Conservation (phyloP, 495 filamentous ascomycete species). For the Penicillium cinerascens region DNA sequence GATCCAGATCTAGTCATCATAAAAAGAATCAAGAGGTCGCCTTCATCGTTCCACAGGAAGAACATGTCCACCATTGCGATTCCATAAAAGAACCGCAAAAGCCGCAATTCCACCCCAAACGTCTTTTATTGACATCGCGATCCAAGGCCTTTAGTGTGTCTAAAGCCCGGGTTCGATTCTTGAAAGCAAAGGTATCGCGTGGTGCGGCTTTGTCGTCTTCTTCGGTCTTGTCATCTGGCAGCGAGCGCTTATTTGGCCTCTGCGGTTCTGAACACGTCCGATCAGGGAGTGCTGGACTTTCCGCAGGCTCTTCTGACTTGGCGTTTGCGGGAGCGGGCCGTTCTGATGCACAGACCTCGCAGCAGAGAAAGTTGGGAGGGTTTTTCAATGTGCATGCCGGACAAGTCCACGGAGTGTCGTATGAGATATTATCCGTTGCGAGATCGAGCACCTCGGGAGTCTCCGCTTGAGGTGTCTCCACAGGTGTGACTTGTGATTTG, state of each 20-base stretch:
- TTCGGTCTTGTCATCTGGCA: slow-evolving; percentile 3
- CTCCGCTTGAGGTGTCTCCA: slow-evolving; percentile 4
- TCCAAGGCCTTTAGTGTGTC: slow-evolving; percentile 38
- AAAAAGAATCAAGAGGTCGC: slow-evolving; percentile 39
- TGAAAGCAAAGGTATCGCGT: slow-evolving; percentile 26
- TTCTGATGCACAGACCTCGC: slow-evolving; percentile 74
- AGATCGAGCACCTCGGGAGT: slow-evolving; percentile 8
- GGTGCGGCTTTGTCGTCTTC: slow-evolving; percentile 12
- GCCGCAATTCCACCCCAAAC: slow-evolving; percentile 66
- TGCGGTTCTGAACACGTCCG: slow-evolving; percentile 9
- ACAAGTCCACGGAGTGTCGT: slow-evolving; percentile 64
- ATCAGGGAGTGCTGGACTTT: neutral
- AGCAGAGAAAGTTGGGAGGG: slow-evolving; percentile 61
- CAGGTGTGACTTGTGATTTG: slow-evolving; percentile 3
- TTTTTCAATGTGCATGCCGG: slow-evolving; percentile 82
- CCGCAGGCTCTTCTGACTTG: slow-evolving; percentile 12
- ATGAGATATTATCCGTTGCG: slow-evolving; percentile 26
- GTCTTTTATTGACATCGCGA: slow-evolving; percentile 37
- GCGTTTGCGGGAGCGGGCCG: slow-evolving; percentile 43
- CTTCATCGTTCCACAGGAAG: slow-evolving; percentile 66
- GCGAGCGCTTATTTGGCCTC: slow-evolving; percentile 23
- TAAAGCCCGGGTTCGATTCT: slow-evolving; percentile 34
- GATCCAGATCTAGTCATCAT: neutral
- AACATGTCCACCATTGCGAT: slow-evolving; percentile 75
- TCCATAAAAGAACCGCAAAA: slow-evolving; percentile 65